Evolutionary conservation across 306 rosid genomes (phyloP).

Genomic region (Glycine tomentella): DNA sequence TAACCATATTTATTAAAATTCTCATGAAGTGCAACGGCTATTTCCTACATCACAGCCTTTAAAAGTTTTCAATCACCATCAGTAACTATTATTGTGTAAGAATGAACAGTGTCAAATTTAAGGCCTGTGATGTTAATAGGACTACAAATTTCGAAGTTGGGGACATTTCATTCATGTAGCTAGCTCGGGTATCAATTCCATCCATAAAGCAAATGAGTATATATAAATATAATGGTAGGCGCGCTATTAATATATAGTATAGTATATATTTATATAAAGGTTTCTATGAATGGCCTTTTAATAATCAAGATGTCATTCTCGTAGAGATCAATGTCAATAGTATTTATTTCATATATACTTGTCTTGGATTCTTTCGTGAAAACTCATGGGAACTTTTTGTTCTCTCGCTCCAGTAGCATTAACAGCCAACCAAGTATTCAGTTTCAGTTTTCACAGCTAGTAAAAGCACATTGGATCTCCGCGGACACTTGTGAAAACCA

Average conservation of each 20-base stretch:
- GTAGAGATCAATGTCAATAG: conserved; percentile 61
- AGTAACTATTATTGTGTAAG: conserved; percentile 61
- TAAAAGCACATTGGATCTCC: conserved; percentile 45
- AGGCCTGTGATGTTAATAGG: conserved; percentile 75
- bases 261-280: neutral
- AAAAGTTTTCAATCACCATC: conserved; percentile 62
- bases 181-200: conserved; percentile 37
- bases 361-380: conserved; percentile 62
- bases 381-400: conserved; percentile 58
- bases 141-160: conserved; percentile 42
- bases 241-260: conserved; percentile 47
- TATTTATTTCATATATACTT: conserved; percentile 47
- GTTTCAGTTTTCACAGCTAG: conserved; percentile 43
- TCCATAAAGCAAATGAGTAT: conserved; percentile 32
- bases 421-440: neutral
- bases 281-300: conserved; percentile 48
- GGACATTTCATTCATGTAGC: conserved; percentile 58
- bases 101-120: conserved; percentile 58
- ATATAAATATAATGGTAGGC: conserved; percentile 29
- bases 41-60: conserved; percentile 42
- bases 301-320: conserved; percentile 61
- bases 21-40: conserved; percentile 36
- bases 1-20: conserved; percentile 46
- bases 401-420: conserved; percentile 41
- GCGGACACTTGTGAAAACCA: conserved; percentile 47